These are phyloP conservation scores for Nevesoporus exiguus DNA, from an alignment of 768 basidiomycete species.

Conservation along the genomic window DNA sequence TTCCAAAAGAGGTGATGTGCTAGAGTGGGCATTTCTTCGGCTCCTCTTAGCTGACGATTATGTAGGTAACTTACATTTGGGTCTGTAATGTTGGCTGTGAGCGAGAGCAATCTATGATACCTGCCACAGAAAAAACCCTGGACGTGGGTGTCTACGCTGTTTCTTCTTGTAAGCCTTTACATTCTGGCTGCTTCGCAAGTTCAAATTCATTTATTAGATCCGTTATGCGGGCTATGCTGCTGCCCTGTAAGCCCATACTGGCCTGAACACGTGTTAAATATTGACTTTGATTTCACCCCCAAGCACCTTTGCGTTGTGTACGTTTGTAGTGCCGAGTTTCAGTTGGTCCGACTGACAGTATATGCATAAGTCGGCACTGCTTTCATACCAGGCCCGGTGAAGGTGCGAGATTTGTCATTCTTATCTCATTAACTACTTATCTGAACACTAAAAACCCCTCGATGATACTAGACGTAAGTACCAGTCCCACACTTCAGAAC, in stretches of 20 bases:
- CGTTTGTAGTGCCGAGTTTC: background rate
- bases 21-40: no score
- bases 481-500: no score
- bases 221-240: background rate
- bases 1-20: background rate
- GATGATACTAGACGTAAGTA: background rate
- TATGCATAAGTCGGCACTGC: background rate
- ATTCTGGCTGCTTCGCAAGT: background rate
- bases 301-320: background rate
- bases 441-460: background rate
- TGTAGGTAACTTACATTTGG: constrained; percentile 1
- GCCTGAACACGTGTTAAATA: background rate
- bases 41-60: background rate
- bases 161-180: background rate
- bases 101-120: background rate
- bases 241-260: background rate
- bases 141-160: constrained; percentile 2
- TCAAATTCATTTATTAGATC: background rate
- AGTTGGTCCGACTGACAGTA: background rate
- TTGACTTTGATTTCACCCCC: background rate
- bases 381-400: background rate
- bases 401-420: background rate
- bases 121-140: background rate
- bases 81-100: background rate
- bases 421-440: background rate